Evolutionary conservation across 2,329 filamentous ascomycete species (phyloP).

Genomic region (Pseudocercospora eumusae): DNA sequence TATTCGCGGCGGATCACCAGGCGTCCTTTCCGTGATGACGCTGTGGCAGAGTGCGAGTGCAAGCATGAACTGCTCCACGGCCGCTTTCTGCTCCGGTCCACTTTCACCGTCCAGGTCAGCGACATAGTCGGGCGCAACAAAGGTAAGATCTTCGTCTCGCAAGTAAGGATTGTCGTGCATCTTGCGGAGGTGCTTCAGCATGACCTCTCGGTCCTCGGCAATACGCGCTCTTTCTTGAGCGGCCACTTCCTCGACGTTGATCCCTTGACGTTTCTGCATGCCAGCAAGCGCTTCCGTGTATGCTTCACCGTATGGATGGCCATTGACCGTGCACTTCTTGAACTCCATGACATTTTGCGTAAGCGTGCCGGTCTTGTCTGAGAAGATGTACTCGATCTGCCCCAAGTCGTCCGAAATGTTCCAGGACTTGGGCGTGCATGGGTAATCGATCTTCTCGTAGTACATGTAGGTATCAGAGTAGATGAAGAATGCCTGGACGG

Average conservation of each 20-base stretch:
- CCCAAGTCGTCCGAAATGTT: constrained; percentile 98
- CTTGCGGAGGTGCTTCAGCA: constrained; percentile 70
- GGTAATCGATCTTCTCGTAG: constrained; percentile 89
- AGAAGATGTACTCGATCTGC: constrained; percentile 99
- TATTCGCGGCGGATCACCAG: constrained; percentile 87
- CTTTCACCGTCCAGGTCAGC: constrained; percentile 77
- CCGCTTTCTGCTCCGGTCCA: constrained; percentile 71
- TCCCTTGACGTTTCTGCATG: constrained; percentile 87
- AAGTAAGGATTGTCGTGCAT: constrained; percentile 90
- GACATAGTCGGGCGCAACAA: constrained; percentile 87
- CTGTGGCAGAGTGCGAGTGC: constrained; percentile 94
- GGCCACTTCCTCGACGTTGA: constrained; percentile 80
- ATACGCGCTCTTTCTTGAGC: constrained; percentile 75
- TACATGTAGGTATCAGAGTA: constrained; percentile 97
- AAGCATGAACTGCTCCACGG: constrained; percentile 90
- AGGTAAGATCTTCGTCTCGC: constrained; percentile 85
- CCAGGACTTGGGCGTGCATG: constrained; percentile 96
- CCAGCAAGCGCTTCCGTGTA: constrained; percentile 97
- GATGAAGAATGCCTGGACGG: constrained; percentile 92
- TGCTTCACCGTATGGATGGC: constrained; percentile 93
- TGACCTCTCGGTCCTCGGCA: constrained; percentile 70
- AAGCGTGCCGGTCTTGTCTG: constrained; percentile 86
- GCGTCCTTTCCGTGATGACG: constrained; percentile 85
- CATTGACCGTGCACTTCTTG: constrained; percentile 96
- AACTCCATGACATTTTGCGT: constrained; percentile 98